phyloP scores from a whole-genome alignment of 2,329 filamentous ascomycete species.

The Cladosporium sphaerospermum region DNA sequence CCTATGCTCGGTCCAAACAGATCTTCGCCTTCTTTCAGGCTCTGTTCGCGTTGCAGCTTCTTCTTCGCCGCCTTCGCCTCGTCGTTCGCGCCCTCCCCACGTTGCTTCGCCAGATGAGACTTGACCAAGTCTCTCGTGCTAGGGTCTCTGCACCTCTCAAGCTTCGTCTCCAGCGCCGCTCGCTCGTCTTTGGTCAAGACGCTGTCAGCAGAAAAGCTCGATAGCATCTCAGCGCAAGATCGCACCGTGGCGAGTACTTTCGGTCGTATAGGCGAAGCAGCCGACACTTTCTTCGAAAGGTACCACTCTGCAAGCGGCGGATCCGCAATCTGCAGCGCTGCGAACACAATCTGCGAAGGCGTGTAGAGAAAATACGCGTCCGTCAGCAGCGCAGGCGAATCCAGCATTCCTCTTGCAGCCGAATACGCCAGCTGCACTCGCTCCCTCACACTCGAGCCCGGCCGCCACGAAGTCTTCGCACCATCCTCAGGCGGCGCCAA shows the following conservation, averaged over 20 bases:
- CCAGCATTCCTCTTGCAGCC: slow-evolving; percentile 64
- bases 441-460: slow-evolving; percentile 26
- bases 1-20: slow-evolving; percentile 36
- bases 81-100: slow-evolving; percentile 30
- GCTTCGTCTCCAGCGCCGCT: slow-evolving; percentile 53
- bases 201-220: slow-evolving; percentile 18
- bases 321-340: slow-evolving; percentile 71
- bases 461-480: slow-evolving; percentile 19
- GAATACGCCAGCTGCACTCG: slow-evolving; percentile 60
- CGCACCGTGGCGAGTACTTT: slow-evolving; percentile 36
- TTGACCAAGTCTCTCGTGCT: slow-evolving; percentile 67
- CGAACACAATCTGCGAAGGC: slow-evolving; percentile 87
- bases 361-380: slow-evolving; percentile 98
- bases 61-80: slow-evolving; percentile 38
- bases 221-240: slow-evolving; percentile 36
- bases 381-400: slow-evolving; percentile 72
- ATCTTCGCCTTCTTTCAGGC: slow-evolving; percentile 33
- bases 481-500: slow-evolving; percentile 13
- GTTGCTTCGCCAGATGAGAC: slow-evolving; percentile 54
- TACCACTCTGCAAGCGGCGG: slow-evolving; percentile 50
- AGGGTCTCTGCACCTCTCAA: slow-evolving; percentile 68
- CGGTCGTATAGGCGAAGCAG: slow-evolving; percentile 15
- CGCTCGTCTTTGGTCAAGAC: slow-evolving; percentile 29
- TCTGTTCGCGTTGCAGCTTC: slow-evolving; percentile 39
- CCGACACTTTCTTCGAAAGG: slow-evolving; percentile 38